Conservation (phyloP, 495 filamentous ascomycete species). For the Penicillium daleae region DNA sequence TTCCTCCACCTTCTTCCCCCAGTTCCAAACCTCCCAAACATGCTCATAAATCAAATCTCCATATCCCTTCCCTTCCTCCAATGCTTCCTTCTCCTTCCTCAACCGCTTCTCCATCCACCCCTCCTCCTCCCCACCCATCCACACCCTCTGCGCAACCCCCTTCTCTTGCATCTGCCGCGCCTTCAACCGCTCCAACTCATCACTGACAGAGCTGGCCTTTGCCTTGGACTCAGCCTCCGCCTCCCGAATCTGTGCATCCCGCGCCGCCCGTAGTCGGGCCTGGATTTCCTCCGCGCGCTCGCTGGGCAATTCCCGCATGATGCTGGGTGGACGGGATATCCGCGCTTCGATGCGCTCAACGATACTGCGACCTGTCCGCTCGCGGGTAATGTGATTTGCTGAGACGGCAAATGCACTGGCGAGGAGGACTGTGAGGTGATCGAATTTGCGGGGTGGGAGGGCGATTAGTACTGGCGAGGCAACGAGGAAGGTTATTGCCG, state of each 20-base stretch:
- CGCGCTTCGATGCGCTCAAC: slow-evolving; percentile 47
- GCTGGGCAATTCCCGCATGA: slow-evolving; percentile 49
- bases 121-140: slow-evolving; percentile 65
- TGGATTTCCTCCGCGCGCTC: slow-evolving; percentile 59
- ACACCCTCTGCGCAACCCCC: slow-evolving; percentile 57
- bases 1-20: slow-evolving; percentile 45
- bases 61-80: slow-evolving; percentile 81
- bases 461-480: slow-evolving; percentile 69
- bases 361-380: slow-evolving; percentile 58
- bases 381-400: slow-evolving; percentile 63
- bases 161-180: slow-evolving; percentile 40
- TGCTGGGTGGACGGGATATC: slow-evolving; percentile 23
- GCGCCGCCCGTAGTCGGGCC: slow-evolving; percentile 40
- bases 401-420: slow-evolving; percentile 60
- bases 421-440: slow-evolving; percentile 62
- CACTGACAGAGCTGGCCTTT: slow-evolving; percentile 11
- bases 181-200: slow-evolving; percentile 48
- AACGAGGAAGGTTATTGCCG: slow-evolving; percentile 66
- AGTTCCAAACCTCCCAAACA: slow-evolving; percentile 80
- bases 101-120: slow-evolving; percentile 77
- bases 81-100: slow-evolving; percentile 68
- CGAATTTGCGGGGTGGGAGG: slow-evolving; percentile 81
- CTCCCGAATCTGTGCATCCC: slow-evolving; percentile 36
- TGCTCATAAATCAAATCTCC: slow-evolving; percentile 80
- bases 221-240: slow-evolving; percentile 34